Evolutionary conservation across 2,329 filamentous ascomycete genomes (phyloP), one percentile per base, ranked within the genome.

Genomic region (Cytospora leucostoma): DNA sequence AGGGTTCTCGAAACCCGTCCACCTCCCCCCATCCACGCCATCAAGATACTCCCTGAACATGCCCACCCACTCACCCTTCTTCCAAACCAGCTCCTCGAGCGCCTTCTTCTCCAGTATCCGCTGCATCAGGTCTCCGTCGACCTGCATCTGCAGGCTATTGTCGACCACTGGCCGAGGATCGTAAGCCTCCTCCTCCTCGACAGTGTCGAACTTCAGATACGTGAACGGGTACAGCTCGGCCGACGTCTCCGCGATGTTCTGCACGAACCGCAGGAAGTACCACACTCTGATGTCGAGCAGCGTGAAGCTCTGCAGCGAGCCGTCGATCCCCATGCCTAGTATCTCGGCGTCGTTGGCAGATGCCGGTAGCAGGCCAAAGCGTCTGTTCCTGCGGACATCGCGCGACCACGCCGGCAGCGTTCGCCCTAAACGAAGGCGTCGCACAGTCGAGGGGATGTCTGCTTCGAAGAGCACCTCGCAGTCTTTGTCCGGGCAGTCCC

Each of bases 201-300:
- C 40, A 61, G 56, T 57, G 21, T 38, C 56, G 27, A 55, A 50
- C 52, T 65, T 70, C 60, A 72, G 74, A 33, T 74, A 73, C 3
- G 74, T 74, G 65, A 84, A 84, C 3, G 84, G 82, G 63, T 80
- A 86, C 13, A 87, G 74, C 4, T 71, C 67, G 7, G 73, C 70
- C 33, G 80, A 82, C 33, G 75, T 73, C 54, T 81, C 73, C 34
- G 85, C 86, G 55, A 96, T 73, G 64, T 89, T 88, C 70, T 96
- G 88, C 1, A 97, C 72, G 66, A 94, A 86, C 63, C 83, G 82
- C 6, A 98, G 79, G 4, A 96, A 79, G 7, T 82, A 81, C 85
- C 89, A 90, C 8, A 88, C 82, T 2, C 83, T 75, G 19, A 82
- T 70, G 11, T 81, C 78, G 0, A 98, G 76, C 15, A 93, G 76